Conservation (phyloP, 306 rosid genomes). For the Quercus rubra region DNA sequence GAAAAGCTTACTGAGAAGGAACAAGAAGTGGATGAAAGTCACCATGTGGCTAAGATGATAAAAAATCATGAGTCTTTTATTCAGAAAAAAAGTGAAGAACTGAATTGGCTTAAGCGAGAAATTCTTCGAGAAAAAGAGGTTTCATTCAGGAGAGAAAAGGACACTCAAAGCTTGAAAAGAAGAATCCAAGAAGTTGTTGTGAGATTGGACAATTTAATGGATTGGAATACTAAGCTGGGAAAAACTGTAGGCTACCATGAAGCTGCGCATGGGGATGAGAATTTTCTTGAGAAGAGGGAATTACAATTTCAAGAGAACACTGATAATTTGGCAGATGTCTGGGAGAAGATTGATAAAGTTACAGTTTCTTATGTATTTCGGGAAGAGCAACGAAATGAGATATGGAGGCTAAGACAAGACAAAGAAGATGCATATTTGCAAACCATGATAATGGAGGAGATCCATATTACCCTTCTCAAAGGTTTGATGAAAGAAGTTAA, state of each 20-base stretch:
- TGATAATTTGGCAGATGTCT: slow-evolving; percentile 25
- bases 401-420: slow-evolving; percentile 18
- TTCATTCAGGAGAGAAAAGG: slow-evolving; percentile 36
- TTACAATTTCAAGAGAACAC: slow-evolving; percentile 16
- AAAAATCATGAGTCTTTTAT: slow-evolving; percentile 64
- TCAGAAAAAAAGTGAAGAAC: slow-evolving; percentile 55
- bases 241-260: slow-evolving; percentile 10
- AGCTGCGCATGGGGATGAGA: slow-evolving; percentile 10
- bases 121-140: slow-evolving; percentile 30
- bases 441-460: slow-evolving; percentile 23
- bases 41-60: slow-evolving; percentile 60
- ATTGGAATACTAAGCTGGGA: slow-evolving; percentile 33
- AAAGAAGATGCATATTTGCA: slow-evolving; percentile 27
- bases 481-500: slow-evolving; percentile 24
- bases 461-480: slow-evolving; percentile 20
- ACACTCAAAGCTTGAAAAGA: slow-evolving; percentile 25
- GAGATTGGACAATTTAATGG: slow-evolving; percentile 41
- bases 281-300: slow-evolving; percentile 4
- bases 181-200: slow-evolving; percentile 34
- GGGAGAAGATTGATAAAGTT: slow-evolving; percentile 35
- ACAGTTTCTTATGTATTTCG: slow-evolving; percentile 15
- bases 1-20: slow-evolving; percentile 24
- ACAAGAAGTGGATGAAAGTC: slow-evolving; percentile 30
- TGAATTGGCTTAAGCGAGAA: slow-evolving; percentile 36
- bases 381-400: slow-evolving; percentile 23